Conservation (phyloP, 768 basidiomycete species). For the Gymnopilus junonius region DNA sequence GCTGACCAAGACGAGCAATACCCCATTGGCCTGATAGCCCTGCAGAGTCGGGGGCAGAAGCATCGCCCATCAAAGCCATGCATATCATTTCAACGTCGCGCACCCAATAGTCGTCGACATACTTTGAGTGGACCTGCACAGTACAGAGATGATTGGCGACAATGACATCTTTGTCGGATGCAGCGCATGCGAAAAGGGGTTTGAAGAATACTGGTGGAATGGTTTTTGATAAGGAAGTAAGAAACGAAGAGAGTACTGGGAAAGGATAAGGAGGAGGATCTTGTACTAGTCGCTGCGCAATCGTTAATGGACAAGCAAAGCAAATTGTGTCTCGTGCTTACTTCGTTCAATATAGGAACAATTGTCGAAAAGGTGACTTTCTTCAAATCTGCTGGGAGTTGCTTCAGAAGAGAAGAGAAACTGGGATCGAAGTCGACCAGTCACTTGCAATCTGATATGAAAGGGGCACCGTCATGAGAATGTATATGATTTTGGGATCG, state of each 20-base stretch:
- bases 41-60: slow-evolving; percentile 29
- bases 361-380: slow-evolving; percentile 41
- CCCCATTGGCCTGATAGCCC: slow-evolving; percentile 40
- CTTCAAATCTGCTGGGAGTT: slow-evolving; percentile 52
- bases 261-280: slow-evolving; percentile 56
- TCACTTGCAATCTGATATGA: slow-evolving; percentile 30
- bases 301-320: neutral
- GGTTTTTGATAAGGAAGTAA: slow-evolving; percentile 51
- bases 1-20: slow-evolving; percentile 63
- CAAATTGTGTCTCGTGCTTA: slow-evolving; percentile 30
- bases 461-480: neutral
- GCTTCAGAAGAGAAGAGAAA: slow-evolving; percentile 47
- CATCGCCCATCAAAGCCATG: slow-evolving; percentile 66
- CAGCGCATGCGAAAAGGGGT: slow-evolving; percentile 71
- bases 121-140: slow-evolving; percentile 53
- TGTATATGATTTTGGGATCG: neutral
- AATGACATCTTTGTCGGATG: slow-evolving; percentile 62
- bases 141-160: slow-evolving; percentile 63
- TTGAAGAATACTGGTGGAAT: slow-evolving; percentile 74
- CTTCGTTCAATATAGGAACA: slow-evolving; percentile 55
- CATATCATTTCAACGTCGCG: slow-evolving; percentile 77
- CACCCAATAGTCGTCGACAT: slow-evolving; percentile 68
- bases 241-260: slow-evolving; percentile 50
- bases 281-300: slow-evolving; percentile 52
- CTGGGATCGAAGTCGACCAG: slow-evolving; percentile 46